Conservation (phyloP, 2,329 filamentous ascomycete species). For the Colletotrichum australisinense region DNA sequence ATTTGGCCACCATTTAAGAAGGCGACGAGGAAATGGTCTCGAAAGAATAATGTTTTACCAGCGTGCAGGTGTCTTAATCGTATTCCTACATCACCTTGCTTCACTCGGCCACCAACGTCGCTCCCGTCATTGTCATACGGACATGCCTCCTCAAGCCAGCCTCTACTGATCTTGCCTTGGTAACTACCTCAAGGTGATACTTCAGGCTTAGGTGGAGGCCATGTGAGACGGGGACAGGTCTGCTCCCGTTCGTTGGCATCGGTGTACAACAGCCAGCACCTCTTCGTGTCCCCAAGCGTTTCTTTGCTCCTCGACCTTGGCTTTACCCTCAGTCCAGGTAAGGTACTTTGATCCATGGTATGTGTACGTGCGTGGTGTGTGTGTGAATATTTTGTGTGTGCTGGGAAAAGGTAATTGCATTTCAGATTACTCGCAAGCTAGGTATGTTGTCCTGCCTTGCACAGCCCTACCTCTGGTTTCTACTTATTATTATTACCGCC, state of each 20-base stretch:
- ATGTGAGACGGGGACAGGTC: neutral
- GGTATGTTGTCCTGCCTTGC: neutral
- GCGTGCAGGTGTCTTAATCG: neutral
- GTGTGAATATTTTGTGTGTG: neutral
- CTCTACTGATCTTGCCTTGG: neutral
- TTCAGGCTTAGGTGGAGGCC: neutral
- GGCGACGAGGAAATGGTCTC: too few species aligned
- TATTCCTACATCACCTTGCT: neutral
- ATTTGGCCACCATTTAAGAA: too few species aligned
- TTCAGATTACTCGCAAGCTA: neutral
- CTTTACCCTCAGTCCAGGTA: neutral
- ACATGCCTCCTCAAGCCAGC: neutral
- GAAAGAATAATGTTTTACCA: neutral
- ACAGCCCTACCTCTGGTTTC: neutral
- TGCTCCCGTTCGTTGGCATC: conserved; percentile 4
- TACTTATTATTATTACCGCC: neutral
- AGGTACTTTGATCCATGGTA: neutral
- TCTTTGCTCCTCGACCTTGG: neutral
- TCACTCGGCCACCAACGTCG: neutral
- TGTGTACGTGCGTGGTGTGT: neutral
- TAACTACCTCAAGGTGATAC: neutral
- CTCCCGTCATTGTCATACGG: neutral
- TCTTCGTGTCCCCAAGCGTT: conserved; percentile 1
- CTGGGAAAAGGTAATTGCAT: neutral
- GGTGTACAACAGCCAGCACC: neutral